These are phyloP conservation scores for Apiotrichum sp. DNA, from an alignment of 1,284 basidiomycete genomes.

Conservation along the genomic window DNA sequence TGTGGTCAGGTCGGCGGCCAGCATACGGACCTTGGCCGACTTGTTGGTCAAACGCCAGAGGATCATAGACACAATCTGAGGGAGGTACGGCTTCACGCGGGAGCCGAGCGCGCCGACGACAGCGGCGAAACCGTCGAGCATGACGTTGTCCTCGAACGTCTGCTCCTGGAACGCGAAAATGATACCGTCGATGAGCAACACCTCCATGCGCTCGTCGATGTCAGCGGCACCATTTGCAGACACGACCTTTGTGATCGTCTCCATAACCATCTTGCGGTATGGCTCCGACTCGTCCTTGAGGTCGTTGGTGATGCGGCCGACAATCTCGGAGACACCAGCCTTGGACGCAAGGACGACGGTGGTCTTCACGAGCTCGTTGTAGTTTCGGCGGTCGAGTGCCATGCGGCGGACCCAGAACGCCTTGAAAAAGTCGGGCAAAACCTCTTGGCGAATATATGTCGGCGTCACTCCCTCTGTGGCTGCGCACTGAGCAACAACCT, in stretches of 20 bases:
- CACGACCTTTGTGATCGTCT: conserved; percentile 96
- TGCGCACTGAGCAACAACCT: conserved; percentile 98
- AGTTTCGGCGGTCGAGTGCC: conserved; percentile 95
- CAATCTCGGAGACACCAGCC: conserved; percentile 90
- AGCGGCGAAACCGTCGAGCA: conserved; percentile 97
- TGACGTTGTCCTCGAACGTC: conserved; percentile 96
- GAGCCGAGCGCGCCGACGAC: conserved; percentile 95
- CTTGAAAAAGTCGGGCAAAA: conserved; percentile 99
- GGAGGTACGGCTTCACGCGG: conserved; percentile 97
- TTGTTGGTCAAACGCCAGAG: conserved; percentile 99
- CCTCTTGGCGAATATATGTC: conserved; percentile 90
- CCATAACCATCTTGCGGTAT: conserved; percentile 99
- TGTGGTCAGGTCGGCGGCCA: conserved; percentile 93
- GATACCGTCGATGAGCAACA: conserved; percentile 92
- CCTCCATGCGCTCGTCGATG: conserved; percentile 91
- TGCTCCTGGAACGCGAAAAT: conserved; percentile 99
- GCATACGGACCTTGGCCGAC: conserved; percentile 96
- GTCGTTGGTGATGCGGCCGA: conserved; percentile 90
- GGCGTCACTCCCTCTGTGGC: conserved; percentile 94
- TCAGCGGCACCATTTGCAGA: conserved; percentile 88
- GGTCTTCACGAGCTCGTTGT: conserved; percentile 95
- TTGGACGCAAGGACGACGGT: conserved; percentile 98
- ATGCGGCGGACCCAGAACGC: conserved; percentile 97
- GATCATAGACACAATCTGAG: conserved; percentile 98
- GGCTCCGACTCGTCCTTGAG: conserved; percentile 95